phyloP scores from a whole-genome alignment of 192 early-diverging fungal species.

The Rhizoclosmatium globosum region DNA sequence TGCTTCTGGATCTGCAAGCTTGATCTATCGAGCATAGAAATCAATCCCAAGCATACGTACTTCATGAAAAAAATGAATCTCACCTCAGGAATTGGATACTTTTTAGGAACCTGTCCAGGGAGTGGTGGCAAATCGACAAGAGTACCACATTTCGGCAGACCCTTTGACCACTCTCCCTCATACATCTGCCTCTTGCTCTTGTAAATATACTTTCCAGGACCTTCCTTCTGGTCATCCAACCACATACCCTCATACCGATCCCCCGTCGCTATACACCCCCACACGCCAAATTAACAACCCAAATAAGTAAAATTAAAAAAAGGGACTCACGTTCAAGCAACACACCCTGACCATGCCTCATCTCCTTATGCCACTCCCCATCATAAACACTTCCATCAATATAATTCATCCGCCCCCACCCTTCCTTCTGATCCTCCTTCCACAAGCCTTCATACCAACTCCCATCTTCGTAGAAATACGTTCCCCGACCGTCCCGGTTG shows the following conservation, averaged over 20 bases:
- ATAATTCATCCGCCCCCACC: constrained; percentile 66
- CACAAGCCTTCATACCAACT: constrained; percentile 62
- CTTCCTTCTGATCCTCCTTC: constrained; percentile 60
- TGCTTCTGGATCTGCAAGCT: constrained; percentile 41
- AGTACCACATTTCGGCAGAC: constrained; percentile 65
- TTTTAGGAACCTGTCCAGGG: constrained; percentile 40
- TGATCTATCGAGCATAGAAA: constrained; percentile 35
- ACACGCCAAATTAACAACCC: no score
- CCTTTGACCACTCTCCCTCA: constrained; percentile 66
- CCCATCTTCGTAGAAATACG: constrained; percentile 65
- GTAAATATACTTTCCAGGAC: constrained; percentile 67
- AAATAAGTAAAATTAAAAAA: not conserved
- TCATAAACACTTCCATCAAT: constrained; percentile 61
- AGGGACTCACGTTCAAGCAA: constrained; percentile 52
- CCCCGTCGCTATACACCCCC: constrained; percentile 56
- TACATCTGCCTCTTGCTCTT: constrained; percentile 61
- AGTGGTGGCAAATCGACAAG: constrained; percentile 56
- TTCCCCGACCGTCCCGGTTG: constrained; percentile 58
- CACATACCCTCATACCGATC: constrained; percentile 71
- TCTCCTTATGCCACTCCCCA: constrained; percentile 67
- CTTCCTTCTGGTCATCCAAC: constrained; percentile 68
- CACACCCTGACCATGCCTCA: constrained; percentile 66
- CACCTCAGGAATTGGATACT: constrained; percentile 58
- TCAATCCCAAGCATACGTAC: not conserved
- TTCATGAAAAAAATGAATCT: constrained; percentile 26